A percentile compares a stretch with the other conserved stretches of the same genome.
Conservation (phyloP, 345 rosid species). For the Hirschfeldia incana region DNA sequence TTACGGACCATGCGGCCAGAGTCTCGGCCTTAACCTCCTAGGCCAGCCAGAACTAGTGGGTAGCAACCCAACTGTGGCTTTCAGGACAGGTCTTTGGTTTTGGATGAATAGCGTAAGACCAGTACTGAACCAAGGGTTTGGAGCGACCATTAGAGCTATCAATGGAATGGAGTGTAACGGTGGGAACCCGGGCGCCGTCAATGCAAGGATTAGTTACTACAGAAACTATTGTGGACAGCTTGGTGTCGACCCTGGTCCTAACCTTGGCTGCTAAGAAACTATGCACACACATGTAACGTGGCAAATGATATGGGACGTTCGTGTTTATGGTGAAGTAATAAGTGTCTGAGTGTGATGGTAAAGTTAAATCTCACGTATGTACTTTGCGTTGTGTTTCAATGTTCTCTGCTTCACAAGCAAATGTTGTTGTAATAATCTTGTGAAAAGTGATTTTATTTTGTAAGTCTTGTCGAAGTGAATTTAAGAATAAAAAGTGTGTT, state of each 20-base stretch:
- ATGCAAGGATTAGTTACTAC: constrained; percentile 41
- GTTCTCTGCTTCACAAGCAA: background rate
- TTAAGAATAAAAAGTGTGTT: background rate
- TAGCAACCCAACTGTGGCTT: constrained; percentile 42
- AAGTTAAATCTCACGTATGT: background rate
- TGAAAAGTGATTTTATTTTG: too few relatives aligned
- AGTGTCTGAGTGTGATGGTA: background rate
- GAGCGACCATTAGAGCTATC: constrained; percentile 51
- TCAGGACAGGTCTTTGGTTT: constrained; percentile 42
- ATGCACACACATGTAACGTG: background rate
- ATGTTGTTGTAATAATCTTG: background rate
- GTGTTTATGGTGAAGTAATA: background rate
- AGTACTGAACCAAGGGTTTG: constrained; percentile 45
- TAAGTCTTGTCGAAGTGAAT: background rate
- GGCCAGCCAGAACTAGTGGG: constrained; percentile 47
- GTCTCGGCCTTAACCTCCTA: constrained; percentile 42
- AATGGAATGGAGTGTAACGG: constrained; percentile 55
- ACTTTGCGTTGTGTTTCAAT: background rate
- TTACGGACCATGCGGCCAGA: constrained; percentile 55
- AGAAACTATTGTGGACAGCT: constrained; percentile 46
- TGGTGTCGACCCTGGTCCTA: background rate
- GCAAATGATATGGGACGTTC: background rate
- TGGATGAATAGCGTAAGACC: background rate
- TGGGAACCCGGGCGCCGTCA: constrained; percentile 32
- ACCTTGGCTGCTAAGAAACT: constrained; percentile 34